These are phyloP conservation scores for Rhizomucor miehei DNA, from an alignment of 371 early-diverging fungal species.

Conservation along the genomic window DNA sequence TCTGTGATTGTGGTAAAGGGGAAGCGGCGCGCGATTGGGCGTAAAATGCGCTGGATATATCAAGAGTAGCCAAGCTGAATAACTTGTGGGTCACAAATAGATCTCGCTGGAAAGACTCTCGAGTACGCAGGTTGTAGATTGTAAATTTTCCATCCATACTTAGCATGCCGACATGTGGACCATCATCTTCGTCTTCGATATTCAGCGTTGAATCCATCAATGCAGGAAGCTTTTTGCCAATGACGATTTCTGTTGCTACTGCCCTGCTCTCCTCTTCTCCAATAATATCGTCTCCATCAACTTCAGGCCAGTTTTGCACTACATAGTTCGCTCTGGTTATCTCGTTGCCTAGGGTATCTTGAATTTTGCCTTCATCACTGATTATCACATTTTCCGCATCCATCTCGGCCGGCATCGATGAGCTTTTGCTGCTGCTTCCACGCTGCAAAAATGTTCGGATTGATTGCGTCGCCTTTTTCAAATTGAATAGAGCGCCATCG, in stretches of 20 bases:
- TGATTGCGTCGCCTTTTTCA: slow-evolving; percentile 16
- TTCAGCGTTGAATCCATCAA: slow-evolving; percentile 13
- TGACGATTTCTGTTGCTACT: slow-evolving; percentile 59
- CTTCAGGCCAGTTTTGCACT: slow-evolving; percentile 37
- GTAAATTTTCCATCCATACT: slow-evolving; percentile 56
- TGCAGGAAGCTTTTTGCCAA: slow-evolving; percentile 37
- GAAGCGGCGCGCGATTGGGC: slow-evolving; percentile 3
- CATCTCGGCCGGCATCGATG: slow-evolving; percentile 7
- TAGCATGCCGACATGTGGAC: slow-evolving; percentile 55
- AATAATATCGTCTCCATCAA: slow-evolving; percentile 30
- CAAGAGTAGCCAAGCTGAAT: slow-evolving; percentile 58
- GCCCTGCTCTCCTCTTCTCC: slow-evolving; percentile 37
- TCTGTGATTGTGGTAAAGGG: not conserved
- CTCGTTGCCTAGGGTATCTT: slow-evolving; percentile 16
- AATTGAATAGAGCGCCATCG: slow-evolving; percentile 14
- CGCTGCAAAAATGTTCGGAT: slow-evolving; percentile 20
- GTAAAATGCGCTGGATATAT: slow-evolving; percentile 16
- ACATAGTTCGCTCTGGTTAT: slow-evolving; percentile 37
- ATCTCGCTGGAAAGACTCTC: slow-evolving; percentile 46
- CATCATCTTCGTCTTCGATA: slow-evolving; percentile 22
- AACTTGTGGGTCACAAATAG: slow-evolving; percentile 60
- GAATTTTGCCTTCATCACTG: slow-evolving; percentile 18
- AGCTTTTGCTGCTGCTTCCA: slow-evolving; percentile 4
- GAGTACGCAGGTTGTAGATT: slow-evolving; percentile 46
- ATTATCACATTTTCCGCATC: slow-evolving; percentile 16